These are phyloP conservation scores for Thalassiosira allenii DNA, from an alignment of 352 stramenopile species.

Conservation along the genomic window DNA sequence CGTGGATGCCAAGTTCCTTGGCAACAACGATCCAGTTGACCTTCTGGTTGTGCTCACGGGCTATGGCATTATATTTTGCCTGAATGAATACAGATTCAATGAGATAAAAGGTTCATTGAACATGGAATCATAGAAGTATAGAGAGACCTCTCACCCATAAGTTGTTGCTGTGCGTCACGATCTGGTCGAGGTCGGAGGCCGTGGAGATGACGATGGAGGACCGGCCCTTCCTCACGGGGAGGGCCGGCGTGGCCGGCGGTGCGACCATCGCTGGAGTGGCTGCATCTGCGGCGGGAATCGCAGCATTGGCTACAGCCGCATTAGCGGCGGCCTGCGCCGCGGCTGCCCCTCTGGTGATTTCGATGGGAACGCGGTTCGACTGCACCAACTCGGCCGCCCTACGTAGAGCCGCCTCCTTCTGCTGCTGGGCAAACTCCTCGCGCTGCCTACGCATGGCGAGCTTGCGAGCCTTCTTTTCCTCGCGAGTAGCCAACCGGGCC, in stretches of 20 bases:
- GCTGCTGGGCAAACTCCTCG: constrained; percentile 68
- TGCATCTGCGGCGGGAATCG: background rate
- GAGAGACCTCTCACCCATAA: too few relatives aligned
- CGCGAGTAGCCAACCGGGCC: constrained; percentile 49
- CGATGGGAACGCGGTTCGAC: constrained; percentile 74
- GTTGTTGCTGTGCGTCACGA: constrained; percentile 81
- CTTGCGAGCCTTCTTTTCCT: constrained; percentile 69
- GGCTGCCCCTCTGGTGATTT: constrained; percentile 64
- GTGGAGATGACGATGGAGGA: constrained; percentile 81
- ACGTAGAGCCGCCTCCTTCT: constrained; percentile 76
- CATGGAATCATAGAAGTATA: too few relatives aligned
- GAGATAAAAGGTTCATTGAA: too few relatives aligned
- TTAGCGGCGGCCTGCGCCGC: constrained; percentile 18
- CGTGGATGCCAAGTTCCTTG: constrained; percentile 82
- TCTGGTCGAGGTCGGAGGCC: constrained; percentile 74
- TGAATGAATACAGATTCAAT: too few relatives aligned
- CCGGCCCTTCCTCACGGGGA: constrained; percentile 55
- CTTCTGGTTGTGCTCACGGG: constrained; percentile 84
- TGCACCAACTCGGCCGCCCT: constrained; percentile 72
- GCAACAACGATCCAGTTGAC: constrained; percentile 83
- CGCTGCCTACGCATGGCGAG: constrained; percentile 63
- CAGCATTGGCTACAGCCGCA: constrained; percentile 1
- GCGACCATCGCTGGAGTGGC: background rate
- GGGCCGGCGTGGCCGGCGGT: background rate
- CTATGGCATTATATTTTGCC: constrained; percentile 84